Conservation (phyloP, 352 stramenopile genomes). For the Hyaloperonospora arabidopsidis region DNA sequence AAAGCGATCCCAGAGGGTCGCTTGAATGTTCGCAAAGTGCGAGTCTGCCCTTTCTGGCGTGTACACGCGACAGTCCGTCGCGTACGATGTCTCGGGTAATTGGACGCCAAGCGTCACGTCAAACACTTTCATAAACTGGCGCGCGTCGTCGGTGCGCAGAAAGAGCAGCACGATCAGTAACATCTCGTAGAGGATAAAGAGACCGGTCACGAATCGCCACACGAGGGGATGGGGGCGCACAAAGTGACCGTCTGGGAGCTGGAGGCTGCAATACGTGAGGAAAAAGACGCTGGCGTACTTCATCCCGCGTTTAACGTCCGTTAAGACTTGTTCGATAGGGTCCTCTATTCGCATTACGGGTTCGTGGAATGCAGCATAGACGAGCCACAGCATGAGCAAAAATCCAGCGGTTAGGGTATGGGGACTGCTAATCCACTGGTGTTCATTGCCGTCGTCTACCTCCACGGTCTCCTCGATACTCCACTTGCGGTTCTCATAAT, state of each 20-base stretch:
- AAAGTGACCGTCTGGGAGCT: constrained; percentile 83
- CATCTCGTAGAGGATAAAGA: constrained; percentile 91
- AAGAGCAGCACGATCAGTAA: constrained; percentile 83
- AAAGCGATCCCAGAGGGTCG: constrained; percentile 82
- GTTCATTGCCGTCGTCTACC: constrained; percentile 64
- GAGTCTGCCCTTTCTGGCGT: constrained; percentile 81
- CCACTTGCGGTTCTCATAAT: constrained; percentile 81
- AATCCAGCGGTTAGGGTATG: constrained; percentile 76
- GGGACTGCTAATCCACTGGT: constrained; percentile 76
- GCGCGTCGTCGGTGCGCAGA: constrained; percentile 67
- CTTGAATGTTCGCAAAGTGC: constrained; percentile 65
- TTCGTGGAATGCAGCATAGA: constrained; percentile 80
- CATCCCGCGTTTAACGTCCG: constrained; percentile 61
- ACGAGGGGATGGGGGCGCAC: constrained; percentile 85
- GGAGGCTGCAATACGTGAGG: constrained; percentile 80
- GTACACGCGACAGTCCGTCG: constrained; percentile 76
- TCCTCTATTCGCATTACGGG: constrained; percentile 30
- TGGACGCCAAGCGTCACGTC: constrained; percentile 68
- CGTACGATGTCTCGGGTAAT: constrained; percentile 78
- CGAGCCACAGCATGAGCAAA: constrained; percentile 74
- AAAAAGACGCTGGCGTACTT: constrained; percentile 81
- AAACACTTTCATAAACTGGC: constrained; percentile 79
- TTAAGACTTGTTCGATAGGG: constrained; percentile 27
- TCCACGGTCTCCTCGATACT: constrained; percentile 75
- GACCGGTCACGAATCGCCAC: constrained; percentile 85